Conservation (phyloP, 2,329 filamentous ascomycete species). For the Akanthomyces lecanii region DNA sequence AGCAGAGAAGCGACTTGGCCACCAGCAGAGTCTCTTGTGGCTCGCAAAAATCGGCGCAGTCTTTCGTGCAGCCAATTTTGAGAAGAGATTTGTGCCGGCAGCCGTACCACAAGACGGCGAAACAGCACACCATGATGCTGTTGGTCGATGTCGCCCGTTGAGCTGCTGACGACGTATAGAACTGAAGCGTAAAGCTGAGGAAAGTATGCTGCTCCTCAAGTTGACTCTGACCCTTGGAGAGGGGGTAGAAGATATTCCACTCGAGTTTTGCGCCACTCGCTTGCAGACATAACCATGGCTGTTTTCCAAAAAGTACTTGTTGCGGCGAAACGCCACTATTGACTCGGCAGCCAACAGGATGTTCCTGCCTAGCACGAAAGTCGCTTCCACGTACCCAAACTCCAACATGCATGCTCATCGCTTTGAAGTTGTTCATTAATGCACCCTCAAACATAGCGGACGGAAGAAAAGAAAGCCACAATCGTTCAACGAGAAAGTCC, state of each 20-base stretch:
- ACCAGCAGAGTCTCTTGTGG: conserved; percentile 16
- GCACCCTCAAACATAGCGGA: too few relatives aligned
- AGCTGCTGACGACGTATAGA: background rate
- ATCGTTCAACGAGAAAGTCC: too few relatives aligned
- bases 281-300: background rate
- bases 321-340: background rate
- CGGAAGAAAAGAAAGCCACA: too few relatives aligned
- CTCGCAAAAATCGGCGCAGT: conserved; percentile 25
- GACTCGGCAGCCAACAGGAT: background rate
- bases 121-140: conserved; percentile 28
- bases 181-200: background rate
- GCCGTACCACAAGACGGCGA: conserved; percentile 25
- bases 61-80: conserved; percentile 27
- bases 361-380: background rate
- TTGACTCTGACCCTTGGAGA: background rate
- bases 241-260: background rate
- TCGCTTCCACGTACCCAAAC: background rate
- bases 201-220: background rate
- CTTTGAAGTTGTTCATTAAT: too few relatives aligned
- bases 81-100: conserved; percentile 26
- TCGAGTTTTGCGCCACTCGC: background rate
- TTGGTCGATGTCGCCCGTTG: background rate
- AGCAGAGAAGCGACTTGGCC: background rate
- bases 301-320: background rate
- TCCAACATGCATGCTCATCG: too few relatives aligned